Conservation (phyloP, 2,329 filamentous ascomycete species). For the Claviceps quebecensis region DNA sequence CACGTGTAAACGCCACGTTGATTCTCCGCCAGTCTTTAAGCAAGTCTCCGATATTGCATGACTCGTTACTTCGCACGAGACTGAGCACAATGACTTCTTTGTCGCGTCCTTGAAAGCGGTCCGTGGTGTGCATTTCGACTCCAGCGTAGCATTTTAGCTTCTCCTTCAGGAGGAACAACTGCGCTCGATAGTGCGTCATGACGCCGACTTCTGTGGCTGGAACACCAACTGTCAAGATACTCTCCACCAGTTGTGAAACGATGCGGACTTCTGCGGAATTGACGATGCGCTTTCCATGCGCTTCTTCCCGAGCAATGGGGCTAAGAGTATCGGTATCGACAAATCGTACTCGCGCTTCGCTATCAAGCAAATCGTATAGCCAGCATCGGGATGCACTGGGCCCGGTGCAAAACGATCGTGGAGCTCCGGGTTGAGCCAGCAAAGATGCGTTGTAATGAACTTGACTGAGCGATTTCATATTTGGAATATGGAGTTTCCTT, state of each 20-base stretch:
- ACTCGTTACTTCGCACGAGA: slow-evolving; percentile 76
- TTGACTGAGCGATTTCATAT: slow-evolving; percentile 44
- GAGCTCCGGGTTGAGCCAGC: slow-evolving; percentile 25
- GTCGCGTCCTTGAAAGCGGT: slow-evolving; percentile 91
- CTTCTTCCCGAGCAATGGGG: slow-evolving; percentile 52
- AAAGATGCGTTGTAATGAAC: slow-evolving; percentile 43
- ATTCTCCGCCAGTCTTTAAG: slow-evolving; percentile 85
- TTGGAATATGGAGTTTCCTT: slow-evolving; percentile 53
- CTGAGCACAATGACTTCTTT: slow-evolving; percentile 85
- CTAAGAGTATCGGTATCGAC: slow-evolving; percentile 74
- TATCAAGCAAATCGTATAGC: slow-evolving; percentile 57
- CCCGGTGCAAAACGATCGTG: slow-evolving; percentile 42
- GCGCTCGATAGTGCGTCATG: slow-evolving; percentile 92
- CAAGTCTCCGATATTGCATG: slow-evolving; percentile 73
- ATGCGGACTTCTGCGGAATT: slow-evolving; percentile 74
- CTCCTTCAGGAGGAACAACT: slow-evolving; percentile 71
- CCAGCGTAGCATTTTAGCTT: slow-evolving; percentile 44
- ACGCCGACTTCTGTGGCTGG: slow-evolving; percentile 69
- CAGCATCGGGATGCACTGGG: slow-evolving; percentile 47
- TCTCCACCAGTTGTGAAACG: slow-evolving; percentile 65
- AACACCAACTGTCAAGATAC: slow-evolving; percentile 63
- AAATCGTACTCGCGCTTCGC: slow-evolving; percentile 64
- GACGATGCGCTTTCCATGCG: slow-evolving; percentile 71
- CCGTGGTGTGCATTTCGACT: slow-evolving; percentile 92
- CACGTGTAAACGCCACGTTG: slow-evolving; percentile 90